phyloP scores from a whole-genome alignment of 139 green algal genomes.

The Auxenochlorella pyrenoidosa region DNA sequence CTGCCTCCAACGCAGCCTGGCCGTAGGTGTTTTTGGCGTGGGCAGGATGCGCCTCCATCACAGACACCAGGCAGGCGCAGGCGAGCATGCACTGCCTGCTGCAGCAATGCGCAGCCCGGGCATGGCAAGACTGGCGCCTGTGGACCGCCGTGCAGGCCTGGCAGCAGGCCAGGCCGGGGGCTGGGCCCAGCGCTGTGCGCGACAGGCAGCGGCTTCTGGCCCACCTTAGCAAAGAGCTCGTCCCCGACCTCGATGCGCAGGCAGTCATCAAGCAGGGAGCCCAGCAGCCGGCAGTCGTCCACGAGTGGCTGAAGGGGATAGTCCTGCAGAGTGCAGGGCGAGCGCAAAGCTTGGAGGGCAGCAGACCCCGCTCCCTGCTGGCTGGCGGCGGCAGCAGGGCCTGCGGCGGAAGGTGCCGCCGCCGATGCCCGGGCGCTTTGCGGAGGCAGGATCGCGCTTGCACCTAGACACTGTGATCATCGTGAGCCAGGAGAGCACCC shows the following conservation, averaged over 20 bases:
- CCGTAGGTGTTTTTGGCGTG: neutral
- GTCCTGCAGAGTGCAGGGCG: neutral
- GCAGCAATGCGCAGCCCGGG: too few species aligned
- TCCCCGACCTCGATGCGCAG: conserved; percentile 85
- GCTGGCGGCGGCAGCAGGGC: neutral
- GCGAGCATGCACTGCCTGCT: too few species aligned
- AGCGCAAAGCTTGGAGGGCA: neutral
- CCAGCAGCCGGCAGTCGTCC: conserved; percentile 90
- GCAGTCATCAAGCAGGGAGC: conserved; percentile 83
- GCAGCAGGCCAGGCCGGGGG: too few species aligned
- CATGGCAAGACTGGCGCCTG: neutral
- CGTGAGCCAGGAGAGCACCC: too few species aligned
- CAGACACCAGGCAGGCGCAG: too few species aligned
- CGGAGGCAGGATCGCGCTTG: too few species aligned
- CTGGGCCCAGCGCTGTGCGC: too few species aligned
- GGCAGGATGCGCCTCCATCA: too few species aligned
- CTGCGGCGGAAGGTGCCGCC: too few species aligned
- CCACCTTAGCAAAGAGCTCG: conserved; percentile 80
- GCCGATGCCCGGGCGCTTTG: too few species aligned
- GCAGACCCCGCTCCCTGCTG: neutral
- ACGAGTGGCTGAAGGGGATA: conserved; percentile 45
- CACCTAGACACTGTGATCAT: too few species aligned
- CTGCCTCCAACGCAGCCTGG: neutral
- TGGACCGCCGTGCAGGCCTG: too few species aligned
- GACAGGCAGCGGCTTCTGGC: neutral